phyloP scores from a whole-genome alignment of 371 early-diverging fungal genomes.

The Mucor racemosus region DNA sequence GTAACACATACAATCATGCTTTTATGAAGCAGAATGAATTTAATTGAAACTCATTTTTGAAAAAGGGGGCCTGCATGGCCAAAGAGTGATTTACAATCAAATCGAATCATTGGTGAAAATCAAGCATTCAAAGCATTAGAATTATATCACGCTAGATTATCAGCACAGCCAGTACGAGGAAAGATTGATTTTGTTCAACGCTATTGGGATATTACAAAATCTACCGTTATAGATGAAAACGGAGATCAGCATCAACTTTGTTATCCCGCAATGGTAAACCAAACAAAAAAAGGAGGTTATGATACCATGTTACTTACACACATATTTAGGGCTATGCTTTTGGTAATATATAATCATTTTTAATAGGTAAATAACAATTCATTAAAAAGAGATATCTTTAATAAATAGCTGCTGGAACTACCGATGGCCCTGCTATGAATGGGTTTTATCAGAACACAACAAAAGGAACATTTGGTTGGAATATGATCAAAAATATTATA shows the following conservation, averaged over 20 bases:
- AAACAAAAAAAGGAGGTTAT: conserved; percentile 14
- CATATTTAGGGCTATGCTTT: conserved; percentile 40
- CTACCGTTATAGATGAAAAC: conserved; percentile 28
- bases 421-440: conserved; percentile 55
- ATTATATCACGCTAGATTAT: conserved; percentile 20
- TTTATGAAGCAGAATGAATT: neutral
- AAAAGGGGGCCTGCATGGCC: conserved; percentile 49
- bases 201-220: conserved; percentile 53
- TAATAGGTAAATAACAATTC: no score
- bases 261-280: conserved; percentile 49
- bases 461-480: conserved; percentile 48
- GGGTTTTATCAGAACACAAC: conserved; percentile 52
- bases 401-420: conserved; percentile 65
- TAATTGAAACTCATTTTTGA: neutral
- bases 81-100: conserved; percentile 46
- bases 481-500: conserved; percentile 43
- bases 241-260: conserved; percentile 31
- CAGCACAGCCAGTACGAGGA: conserved; percentile 25
- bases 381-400: neutral
- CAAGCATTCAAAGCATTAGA: conserved; percentile 48
- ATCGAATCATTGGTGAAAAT: conserved; percentile 62
- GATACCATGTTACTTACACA: neutral
- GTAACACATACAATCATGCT: conserved; percentile 25
- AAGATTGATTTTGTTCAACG: conserved; percentile 43
- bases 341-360: conserved; percentile 19